Percentiles rank a stretch among this genome's conserved stretches.
phyloP scores from a whole-genome alignment of 441 rosid genomes.

The Populus hybrid region DNA sequence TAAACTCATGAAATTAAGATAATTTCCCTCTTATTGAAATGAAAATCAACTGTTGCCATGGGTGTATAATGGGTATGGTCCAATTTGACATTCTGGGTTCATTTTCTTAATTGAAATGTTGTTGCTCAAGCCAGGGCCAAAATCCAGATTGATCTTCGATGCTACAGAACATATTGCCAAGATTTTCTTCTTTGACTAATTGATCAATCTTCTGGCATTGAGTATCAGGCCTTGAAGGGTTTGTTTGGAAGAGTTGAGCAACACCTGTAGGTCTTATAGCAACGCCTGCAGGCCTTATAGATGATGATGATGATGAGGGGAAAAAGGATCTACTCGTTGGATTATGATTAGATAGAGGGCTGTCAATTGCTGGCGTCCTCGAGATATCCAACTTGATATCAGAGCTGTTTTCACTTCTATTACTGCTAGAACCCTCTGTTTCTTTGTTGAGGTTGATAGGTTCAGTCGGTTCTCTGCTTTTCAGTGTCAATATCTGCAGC shows the following conservation, averaged over 20 bases:
- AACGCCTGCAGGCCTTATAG: slow-evolving; percentile 25
- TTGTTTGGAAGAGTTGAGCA: slow-evolving; percentile 58
- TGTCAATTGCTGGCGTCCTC: slow-evolving; percentile 64
- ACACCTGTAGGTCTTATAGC: slow-evolving; percentile 26
- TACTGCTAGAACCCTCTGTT: slow-evolving; percentile 92
- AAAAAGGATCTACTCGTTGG: slow-evolving; percentile 50
- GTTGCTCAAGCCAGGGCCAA: slow-evolving; percentile 99
- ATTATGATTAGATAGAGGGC: slow-evolving; percentile 54
- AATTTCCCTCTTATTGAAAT: slow-evolving; percentile 4
- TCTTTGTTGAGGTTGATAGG: slow-evolving; percentile 92
- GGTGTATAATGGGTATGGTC: slow-evolving; percentile 12
- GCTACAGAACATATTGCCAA: slow-evolving; percentile 82
- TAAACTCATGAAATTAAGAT: slow-evolving; percentile 17
- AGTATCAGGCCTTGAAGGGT: slow-evolving; percentile 24
- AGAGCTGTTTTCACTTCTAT: slow-evolving; percentile 89
- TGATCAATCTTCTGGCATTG: slow-evolving; percentile 39
- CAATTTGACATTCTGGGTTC: not conserved
- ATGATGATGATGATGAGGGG: slow-evolving; percentile 36
- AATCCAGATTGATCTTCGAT: slow-evolving; percentile 86
- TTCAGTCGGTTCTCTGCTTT: slow-evolving; percentile 74
- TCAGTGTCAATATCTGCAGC: slow-evolving; percentile 77
- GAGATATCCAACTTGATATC: slow-evolving; percentile 79
- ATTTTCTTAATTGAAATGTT: slow-evolving; percentile 59
- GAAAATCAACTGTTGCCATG: slow-evolving; percentile 10
- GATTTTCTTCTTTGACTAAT: slow-evolving; percentile 81